Percentiles rank a stretch among this genome's conserved stretches.
These are phyloP conservation scores for Pseudogymnoascus sp. DNA, from an alignment of 2,329 filamentous ascomycete genomes.

Conservation along the genomic window DNA sequence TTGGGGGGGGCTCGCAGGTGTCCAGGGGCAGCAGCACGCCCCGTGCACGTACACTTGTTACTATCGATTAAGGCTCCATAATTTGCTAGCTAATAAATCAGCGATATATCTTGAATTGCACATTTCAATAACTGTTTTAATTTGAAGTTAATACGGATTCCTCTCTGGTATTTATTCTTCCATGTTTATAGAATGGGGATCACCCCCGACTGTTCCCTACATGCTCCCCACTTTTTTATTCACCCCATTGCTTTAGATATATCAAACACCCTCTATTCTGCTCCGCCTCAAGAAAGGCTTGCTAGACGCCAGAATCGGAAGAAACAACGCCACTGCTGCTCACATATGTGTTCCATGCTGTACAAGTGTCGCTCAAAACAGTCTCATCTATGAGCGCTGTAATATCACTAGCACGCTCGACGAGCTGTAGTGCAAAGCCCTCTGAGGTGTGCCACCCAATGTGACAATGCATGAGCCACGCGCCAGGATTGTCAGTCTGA, in stretches of 20 bases:
- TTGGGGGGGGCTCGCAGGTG: too few relatives aligned
- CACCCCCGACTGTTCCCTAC: neutral
- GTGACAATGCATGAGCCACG: slow-evolving; percentile 31
- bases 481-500: slow-evolving; percentile 28
- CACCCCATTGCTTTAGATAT: neutral
- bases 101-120: neutral
- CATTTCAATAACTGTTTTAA: neutral
- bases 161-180: neutral
- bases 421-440: slow-evolving; percentile 45
- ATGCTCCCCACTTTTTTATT: neutral
- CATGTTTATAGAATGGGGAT: neutral
- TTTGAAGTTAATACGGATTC: neutral
- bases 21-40: too few relatives aligned
- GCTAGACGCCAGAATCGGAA: slow-evolving; percentile 23
- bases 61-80: too few relatives aligned
- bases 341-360: slow-evolving; percentile 24
- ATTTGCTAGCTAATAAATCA: neutral
- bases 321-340: neutral
- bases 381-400: slow-evolving; percentile 16
- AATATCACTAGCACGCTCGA: slow-evolving; percentile 30
- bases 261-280: neutral
- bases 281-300: neutral
- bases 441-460: slow-evolving; percentile 46
- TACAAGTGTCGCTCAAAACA: slow-evolving; percentile 24
- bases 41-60: too few relatives aligned